These are phyloP conservation scores for Hibiscus syriacus DNA, from an alignment of 345 rosid species.

Conservation along the genomic window DNA sequence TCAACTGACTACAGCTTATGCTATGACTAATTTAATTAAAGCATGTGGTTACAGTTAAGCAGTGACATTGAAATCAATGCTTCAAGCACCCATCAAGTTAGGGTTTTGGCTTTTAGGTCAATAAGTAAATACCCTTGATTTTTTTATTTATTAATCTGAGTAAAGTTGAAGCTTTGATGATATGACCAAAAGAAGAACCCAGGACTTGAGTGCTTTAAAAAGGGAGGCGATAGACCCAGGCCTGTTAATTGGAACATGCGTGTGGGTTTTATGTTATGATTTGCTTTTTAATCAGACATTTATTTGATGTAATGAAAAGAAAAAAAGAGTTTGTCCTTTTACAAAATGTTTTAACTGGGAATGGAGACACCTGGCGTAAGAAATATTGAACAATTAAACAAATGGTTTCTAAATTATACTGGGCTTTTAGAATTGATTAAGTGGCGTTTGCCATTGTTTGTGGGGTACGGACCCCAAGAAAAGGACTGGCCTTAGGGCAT, in stretches of 20 bases:
- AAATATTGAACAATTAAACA: background rate
- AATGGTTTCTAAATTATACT: background rate
- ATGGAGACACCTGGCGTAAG: background rate
- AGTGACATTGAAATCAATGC: conserved; percentile 30
- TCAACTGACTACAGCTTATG: background rate
- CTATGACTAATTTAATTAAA: conserved; percentile 25
- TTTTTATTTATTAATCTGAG: background rate
- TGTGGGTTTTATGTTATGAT: conserved; percentile 13
- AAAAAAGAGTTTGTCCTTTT: background rate
- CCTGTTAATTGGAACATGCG: conserved; percentile 12
- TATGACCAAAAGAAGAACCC: background rate
- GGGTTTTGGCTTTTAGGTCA: conserved; percentile 7
- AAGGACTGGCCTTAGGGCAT: background rate
- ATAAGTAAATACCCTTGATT: background rate
- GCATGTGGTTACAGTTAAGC: conserved; percentile 41
- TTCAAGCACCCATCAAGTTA: conserved; percentile 14
- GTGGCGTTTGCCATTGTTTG: background rate
- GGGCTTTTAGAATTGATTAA: background rate
- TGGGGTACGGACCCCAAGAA: background rate
- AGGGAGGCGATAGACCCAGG: background rate
- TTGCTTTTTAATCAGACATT: background rate
- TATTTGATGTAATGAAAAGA: background rate
- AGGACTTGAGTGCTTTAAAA: conserved; percentile 10
- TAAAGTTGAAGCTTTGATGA: background rate
- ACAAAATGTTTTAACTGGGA: background rate